Base-by-base conservation (phyloP, 768 basidiomycete genomes). In the Hydnum rufescens region DNA sequence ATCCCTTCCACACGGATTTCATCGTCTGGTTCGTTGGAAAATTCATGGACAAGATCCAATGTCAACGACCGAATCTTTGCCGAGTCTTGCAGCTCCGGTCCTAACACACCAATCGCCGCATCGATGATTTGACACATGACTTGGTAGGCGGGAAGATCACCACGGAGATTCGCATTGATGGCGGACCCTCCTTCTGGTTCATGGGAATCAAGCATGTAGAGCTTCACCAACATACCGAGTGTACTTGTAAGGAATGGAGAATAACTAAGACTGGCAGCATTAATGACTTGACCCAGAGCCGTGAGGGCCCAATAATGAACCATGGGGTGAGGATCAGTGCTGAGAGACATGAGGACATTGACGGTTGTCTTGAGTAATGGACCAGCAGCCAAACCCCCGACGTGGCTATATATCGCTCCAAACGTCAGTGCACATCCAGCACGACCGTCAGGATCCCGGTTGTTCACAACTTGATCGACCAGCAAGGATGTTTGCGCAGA, bases 381-480 rank as follows among this genome's bases (percentile, higher is more conserved):
- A 0, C 88, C 88, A 4, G 90, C 93, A 6, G 86, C 87, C n/a
- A 97, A 72, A 36, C 89, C 85, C 4, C 95, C 95, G 48, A 96
- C 89, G 60, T 87, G 76, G 42, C 74, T 77, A 64, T 95, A 93
- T 32, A 97, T 86, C 8, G 89, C 76, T 8, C 89, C 88, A 60
- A 97, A 88, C 0, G 92, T 83, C 32, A 90, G 66, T 0, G 90
- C 88, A 62, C 90, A 96, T 0, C 95, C 95, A 16, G 93, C 92
- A 18, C 95, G 78, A 23, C 80, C 80, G 56, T 85, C 74, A 0
- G 95, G 93, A 63, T 93, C 84, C 18, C 93, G 82, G 63, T 97
- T 95, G 65, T 73, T 87, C 53, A 97, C 88, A 23, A 97, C 83
- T 60, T 89, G 82, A 58, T 95, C 84, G 5, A 97, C 89, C 3